Evolutionary conservation across 495 filamentous ascomycete species (phyloP).

Genomic region (Staphylotrichum longicolle): DNA sequence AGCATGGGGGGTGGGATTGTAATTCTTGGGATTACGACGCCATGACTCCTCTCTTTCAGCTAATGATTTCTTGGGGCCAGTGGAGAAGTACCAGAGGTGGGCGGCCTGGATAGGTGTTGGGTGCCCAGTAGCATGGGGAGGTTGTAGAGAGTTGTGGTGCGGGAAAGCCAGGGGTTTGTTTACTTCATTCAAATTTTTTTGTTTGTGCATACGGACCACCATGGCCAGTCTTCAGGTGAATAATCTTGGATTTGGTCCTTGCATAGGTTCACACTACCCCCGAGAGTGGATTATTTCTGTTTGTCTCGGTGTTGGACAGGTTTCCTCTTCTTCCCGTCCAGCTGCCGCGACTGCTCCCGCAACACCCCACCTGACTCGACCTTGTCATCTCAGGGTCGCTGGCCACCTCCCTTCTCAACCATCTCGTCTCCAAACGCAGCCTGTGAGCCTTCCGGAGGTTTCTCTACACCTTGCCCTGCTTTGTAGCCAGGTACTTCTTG

Average conservation of each 20-base stretch:
- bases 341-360: too few relatives aligned
- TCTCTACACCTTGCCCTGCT: not conserved
- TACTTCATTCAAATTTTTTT: not conserved
- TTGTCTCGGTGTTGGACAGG: not conserved
- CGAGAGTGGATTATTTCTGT: too few relatives aligned
- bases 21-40: constrained; percentile 6
- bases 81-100: not conserved
- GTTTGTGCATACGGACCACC: not conserved
- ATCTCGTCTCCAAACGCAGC: too few relatives aligned
- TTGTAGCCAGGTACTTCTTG: not conserved
- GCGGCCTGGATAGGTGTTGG: not conserved
- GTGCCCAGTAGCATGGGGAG: not conserved
- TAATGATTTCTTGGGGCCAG: not conserved
- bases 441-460: too few relatives aligned
- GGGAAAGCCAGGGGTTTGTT: not conserved
- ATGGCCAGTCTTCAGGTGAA: too few relatives aligned
- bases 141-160: not conserved
- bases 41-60: constrained; percentile 7
- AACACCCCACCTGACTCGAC: too few relatives aligned
- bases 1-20: not conserved
- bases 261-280: too few relatives aligned
- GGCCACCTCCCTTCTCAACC: too few relatives aligned
- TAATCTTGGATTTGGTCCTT: too few relatives aligned
- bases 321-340: not conserved
- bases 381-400: too few relatives aligned